These are phyloP conservation scores for Phytophthora palmivora DNA, from an alignment of 352 stramenopile genomes.

Conservation along the genomic window DNA sequence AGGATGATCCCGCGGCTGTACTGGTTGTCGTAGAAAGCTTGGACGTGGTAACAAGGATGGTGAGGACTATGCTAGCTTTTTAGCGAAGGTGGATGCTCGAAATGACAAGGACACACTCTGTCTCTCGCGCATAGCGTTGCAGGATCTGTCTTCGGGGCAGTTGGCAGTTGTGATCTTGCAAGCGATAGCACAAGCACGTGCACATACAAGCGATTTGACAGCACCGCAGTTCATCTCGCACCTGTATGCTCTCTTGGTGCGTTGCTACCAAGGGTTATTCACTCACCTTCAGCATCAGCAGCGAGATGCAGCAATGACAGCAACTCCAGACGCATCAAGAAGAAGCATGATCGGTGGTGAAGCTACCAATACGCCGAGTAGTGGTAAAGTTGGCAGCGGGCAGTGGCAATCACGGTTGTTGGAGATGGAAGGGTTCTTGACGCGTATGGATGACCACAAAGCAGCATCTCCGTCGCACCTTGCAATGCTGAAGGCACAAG, in stretches of 20 bases:
- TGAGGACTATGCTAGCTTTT: conserved; percentile 28
- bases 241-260: conserved; percentile 60
- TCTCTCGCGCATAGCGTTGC: conserved; percentile 36
- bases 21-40: conserved; percentile 18
- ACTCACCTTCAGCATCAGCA: conserved; percentile 27
- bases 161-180: conserved; percentile 63
- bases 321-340: neutral
- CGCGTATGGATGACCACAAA: conserved; percentile 25
- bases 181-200: conserved; percentile 45
- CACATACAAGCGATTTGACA: conserved; percentile 46
- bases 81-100: neutral
- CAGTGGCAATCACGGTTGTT: conserved; percentile 54
- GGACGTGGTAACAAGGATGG: conserved; percentile 7
- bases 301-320: neutral
- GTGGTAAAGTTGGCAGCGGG: neutral
- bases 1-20: neutral
- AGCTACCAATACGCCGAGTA: too few relatives aligned
- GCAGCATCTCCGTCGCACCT: neutral
- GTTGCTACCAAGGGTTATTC: conserved; percentile 73
- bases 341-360: conserved; percentile 5
- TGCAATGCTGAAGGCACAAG: conserved; percentile 16
- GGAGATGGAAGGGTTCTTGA: conserved; percentile 67
- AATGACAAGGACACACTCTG: conserved; percentile 36
- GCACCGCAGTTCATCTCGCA: conserved; percentile 57
- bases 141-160: conserved; percentile 56